phyloP scores from a whole-genome alignment of 140 eudicot species.

The Flaveria floridana region DNA sequence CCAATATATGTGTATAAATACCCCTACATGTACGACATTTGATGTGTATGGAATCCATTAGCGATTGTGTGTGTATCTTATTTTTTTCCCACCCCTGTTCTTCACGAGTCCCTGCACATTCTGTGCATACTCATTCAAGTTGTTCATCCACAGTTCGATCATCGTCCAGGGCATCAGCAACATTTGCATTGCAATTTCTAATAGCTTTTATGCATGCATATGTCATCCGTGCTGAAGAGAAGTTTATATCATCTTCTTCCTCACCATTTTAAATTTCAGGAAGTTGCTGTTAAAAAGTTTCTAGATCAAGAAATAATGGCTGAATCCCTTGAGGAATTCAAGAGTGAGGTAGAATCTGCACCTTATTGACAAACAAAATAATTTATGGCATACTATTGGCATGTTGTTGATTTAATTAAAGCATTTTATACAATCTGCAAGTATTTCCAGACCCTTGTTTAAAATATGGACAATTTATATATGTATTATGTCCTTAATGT shows the following conservation, averaged over 20 bases:
- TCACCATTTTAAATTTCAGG: conserved; percentile 42
- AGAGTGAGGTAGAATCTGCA: conserved; percentile 68
- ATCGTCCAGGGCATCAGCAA: too few relatives aligned
- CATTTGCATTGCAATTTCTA: too few relatives aligned
- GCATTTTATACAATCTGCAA: conserved; percentile 1
- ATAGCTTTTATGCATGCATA: too few relatives aligned
- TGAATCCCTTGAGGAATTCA: conserved; percentile 91
- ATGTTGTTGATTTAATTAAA: not conserved
- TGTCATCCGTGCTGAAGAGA: not conserved
- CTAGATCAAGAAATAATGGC: conserved; percentile 81
- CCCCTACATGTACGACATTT: too few relatives aligned
- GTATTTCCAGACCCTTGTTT: conserved; percentile 19
- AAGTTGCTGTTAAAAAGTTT: conserved; percentile 90
- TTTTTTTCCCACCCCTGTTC: too few relatives aligned
- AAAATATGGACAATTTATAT: not conserved
- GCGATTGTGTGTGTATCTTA: too few relatives aligned
- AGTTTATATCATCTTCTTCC: too few relatives aligned
- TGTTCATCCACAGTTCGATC: too few relatives aligned
- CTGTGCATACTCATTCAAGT: too few relatives aligned
- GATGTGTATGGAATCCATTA: too few relatives aligned
- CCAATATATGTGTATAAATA: too few relatives aligned
- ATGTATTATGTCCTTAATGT: conserved; percentile 1
- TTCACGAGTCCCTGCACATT: too few relatives aligned
- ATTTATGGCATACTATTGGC: conserved; percentile 11
- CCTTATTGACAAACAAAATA: conserved; percentile 10